A percentile compares a stretch with the other conserved stretches of the same genome.
Evolutionary conservation across 2,329 filamentous ascomycete species (phyloP).

Genomic region (Pochonia chlamydosporia): DNA sequence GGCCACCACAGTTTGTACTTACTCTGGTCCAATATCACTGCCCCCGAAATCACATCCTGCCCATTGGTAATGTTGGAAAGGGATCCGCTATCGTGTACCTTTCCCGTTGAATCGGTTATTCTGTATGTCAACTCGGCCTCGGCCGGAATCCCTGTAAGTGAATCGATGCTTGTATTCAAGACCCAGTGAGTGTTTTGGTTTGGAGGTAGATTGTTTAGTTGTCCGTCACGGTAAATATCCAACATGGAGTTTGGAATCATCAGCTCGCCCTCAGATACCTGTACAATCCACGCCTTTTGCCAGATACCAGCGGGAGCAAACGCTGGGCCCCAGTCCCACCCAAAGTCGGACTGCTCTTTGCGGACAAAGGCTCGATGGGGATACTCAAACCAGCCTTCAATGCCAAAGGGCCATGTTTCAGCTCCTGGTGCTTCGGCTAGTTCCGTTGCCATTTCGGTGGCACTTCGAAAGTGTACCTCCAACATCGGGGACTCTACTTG

Average conservation of each 20-base stretch:
- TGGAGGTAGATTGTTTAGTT: constrained; percentile 52
- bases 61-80: constrained; percentile 30
- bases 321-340: constrained; percentile 59
- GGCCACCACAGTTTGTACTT: constrained; percentile 57
- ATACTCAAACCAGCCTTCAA: constrained; percentile 13
- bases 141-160: constrained; percentile 40
- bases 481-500: constrained; percentile 7
- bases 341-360: constrained; percentile 58
- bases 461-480: constrained; percentile 17
- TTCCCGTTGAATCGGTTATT: constrained; percentile 36
- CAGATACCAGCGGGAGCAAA: constrained; percentile 59
- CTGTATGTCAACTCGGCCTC: constrained; percentile 37
- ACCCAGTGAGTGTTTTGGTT: constrained; percentile 53
- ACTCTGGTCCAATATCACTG: constrained; percentile 32
- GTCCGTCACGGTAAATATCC: constrained; percentile 53
- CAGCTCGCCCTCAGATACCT: constrained; percentile 17
- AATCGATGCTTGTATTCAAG: constrained; percentile 55
- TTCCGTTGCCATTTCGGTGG: constrained; percentile 11
- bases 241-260: constrained; percentile 42
- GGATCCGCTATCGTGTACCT: constrained; percentile 23
- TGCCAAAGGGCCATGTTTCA: constrained; percentile 5
- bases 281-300: constrained; percentile 52
- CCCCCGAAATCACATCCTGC: constrained; percentile 42
- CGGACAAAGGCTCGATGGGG: constrained; percentile 32
- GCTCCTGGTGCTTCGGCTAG: constrained; percentile 6